A percentile compares a stretch with the other conserved stretches of the same genome.
These are phyloP conservation scores for Blastobotrys raffinosifermentans DNA, from an alignment of 1,139 yeast genomes.

Conservation along the genomic window DNA sequence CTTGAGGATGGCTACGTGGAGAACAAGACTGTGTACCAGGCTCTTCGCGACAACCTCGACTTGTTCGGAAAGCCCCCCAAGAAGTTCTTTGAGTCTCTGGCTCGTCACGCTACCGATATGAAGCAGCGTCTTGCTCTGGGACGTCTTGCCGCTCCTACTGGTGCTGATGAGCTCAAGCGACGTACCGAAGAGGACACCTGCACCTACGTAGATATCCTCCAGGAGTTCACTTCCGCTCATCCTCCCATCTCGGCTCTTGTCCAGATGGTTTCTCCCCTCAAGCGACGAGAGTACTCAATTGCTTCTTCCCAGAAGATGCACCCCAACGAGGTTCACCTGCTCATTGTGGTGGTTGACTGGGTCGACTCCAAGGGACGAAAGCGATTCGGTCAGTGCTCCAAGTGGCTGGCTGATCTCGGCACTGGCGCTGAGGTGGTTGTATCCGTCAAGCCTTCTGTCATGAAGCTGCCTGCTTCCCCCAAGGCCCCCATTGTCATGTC, in stretches of 20 bases:
- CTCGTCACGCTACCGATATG: conserved; percentile 65
- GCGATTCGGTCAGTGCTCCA: conserved; percentile 93
- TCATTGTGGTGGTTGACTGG: conserved; percentile 97
- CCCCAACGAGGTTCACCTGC: conserved; percentile 83
- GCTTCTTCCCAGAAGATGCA: conserved; percentile 94
- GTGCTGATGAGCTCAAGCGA: conserved; percentile 79
- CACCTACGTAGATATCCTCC: conserved; percentile 76
- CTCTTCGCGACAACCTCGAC: conserved; percentile 73
- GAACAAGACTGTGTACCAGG: conserved; percentile 76
- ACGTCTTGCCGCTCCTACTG: conserved; percentile 66
- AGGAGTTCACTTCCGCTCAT: conserved; percentile 75
- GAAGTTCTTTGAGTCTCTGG: conserved; percentile 81
- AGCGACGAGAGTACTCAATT: conserved; percentile 98
- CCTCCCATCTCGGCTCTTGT: conserved; percentile 72
- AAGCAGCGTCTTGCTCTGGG: conserved; percentile 58
- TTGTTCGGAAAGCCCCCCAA: conserved; percentile 94
- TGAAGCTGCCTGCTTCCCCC: conserved; percentile 87
- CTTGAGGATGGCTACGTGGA: conserved; percentile 56
- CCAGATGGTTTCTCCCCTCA: conserved; percentile 72
- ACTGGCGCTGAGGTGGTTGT: conserved; percentile 88
- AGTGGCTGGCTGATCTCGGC: conserved; percentile 70
- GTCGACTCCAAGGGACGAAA: conserved; percentile 77
- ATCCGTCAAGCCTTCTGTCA: conserved; percentile 92
- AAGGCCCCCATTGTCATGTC: conserved; percentile 93
- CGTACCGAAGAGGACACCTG: conserved; percentile 80